Evolutionary conservation across 768 basidiomycete genomes (phyloP), one percentile per base, ranked within the genome.

Genomic region (Russula virescens): DNA sequence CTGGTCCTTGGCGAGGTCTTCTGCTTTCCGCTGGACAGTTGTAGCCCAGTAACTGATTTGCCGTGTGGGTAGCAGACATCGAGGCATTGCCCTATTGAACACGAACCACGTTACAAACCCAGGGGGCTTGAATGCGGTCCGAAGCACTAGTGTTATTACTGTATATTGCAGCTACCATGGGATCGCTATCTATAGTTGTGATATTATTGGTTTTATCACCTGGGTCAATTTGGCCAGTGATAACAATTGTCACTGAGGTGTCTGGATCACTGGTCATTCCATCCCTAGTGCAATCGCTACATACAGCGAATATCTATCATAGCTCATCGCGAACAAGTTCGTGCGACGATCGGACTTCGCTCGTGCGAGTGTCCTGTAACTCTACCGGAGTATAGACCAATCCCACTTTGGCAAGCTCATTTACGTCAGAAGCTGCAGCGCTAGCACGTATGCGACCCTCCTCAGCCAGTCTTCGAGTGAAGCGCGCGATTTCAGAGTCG

Each of bases 401-500:
- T 61, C 78, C 80, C 11, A 69, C 79, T 28, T 76, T 75, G 19
- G 89, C 89, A 40, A 90, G 77, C 11, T 84, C 83, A 64, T 86
- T 86, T 11, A 83, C 80, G 72, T 89, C 88, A 5, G 85, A 86
- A 4, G 84, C 81, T 11, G 83, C 86, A 35, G 85, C 81, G 23
- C 82, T 81, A 1, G 86, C 86, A 42, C 79, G 83, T 60, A 93
- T 86, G 66, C 81, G 78, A 26, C 91, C 91, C 31, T 84, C 79
- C 14, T 85, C 79, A 2, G 88, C 86, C 49, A 96, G 78, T 56
- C 83, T 79, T 26, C 83, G 80, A 0, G 90, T 87, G 64, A 99
- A 92, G 28, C 76, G 80, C 2, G 95, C 88, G 55, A 98, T 94
- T 74, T 99, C 94, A 6, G 77, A 70, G 72, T 99, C 96, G 71